Evolutionary conservation across 1,284 basidiomycete species (phyloP).

Genomic region (Anthracocystis setariae): DNA sequence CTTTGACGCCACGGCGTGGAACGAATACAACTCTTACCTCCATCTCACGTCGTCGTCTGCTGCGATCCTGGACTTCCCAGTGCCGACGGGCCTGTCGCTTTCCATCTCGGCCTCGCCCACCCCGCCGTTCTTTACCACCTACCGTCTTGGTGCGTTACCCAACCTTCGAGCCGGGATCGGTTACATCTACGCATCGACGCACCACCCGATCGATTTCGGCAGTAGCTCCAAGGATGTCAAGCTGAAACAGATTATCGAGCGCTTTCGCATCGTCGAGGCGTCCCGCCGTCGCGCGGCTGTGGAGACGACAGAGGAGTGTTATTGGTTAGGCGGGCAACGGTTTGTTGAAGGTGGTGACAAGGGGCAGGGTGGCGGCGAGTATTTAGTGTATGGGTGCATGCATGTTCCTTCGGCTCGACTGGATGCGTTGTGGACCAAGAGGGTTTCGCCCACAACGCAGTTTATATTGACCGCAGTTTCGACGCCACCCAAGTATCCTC

Average conservation of each 20-base stretch:
- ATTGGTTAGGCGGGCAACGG: constrained; percentile 27
- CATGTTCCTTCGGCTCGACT: constrained; percentile 88
- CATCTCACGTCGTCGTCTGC: constrained; percentile 85
- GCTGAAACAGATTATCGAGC: constrained; percentile 79
- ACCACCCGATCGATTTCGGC: constrained; percentile 69
- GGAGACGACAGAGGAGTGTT: constrained; percentile 72
- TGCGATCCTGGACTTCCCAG: constrained; percentile 80
- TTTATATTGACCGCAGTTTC: constrained; percentile 63
- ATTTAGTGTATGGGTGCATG: constrained; percentile 88
- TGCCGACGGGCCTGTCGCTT: constrained; percentile 81
- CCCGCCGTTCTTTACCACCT: constrained; percentile 82
- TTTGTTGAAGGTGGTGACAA: background rate
- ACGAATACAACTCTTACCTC: constrained; percentile 91
- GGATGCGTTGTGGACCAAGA: constrained; percentile 86
- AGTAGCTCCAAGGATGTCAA: constrained; percentile 71
- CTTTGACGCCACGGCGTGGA: too few species aligned
- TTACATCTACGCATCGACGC: constrained; percentile 80
- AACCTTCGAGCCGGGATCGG: constrained; percentile 90
- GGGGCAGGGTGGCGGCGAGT: constrained; percentile 72
- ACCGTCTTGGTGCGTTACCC: constrained; percentile 89
- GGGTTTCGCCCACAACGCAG: constrained; percentile 72
- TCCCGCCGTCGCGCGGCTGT: constrained; percentile 74
- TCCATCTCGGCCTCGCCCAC: constrained; percentile 89
- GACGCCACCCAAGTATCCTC: constrained; percentile 55
- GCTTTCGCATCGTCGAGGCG: constrained; percentile 81